A percentile compares a stretch with the other conserved stretches of the same genome.
Conservation (phyloP, 176 grass and related monocot genomes). For the Eragrostis curvula region DNA sequence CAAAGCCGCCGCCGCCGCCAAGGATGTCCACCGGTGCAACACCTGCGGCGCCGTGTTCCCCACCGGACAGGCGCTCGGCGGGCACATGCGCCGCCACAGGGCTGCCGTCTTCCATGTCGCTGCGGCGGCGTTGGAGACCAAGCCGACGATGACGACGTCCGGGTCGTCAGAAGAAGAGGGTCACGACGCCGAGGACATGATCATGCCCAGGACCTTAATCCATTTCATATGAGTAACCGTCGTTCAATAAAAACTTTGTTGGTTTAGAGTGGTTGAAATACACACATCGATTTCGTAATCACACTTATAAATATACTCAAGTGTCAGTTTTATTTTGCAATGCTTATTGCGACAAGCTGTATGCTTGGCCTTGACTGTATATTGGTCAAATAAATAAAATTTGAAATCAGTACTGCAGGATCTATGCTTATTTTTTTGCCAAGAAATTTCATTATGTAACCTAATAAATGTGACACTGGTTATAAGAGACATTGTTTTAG, state of each 20-base stretch:
- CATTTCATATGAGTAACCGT: constrained; percentile 42
- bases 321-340: neutral
- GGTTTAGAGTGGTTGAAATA: neutral
- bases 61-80: constrained; percentile 64
- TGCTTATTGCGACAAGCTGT: neutral
- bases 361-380: neutral
- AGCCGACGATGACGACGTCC: constrained; percentile 12
- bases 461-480: too few relatives aligned
- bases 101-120: neutral
- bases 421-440: too few relatives aligned
- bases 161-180: constrained; percentile 25
- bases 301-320: neutral
- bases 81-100: constrained; percentile 61
- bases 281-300: neutral
- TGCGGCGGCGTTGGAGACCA: neutral
- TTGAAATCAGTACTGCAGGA: neutral
- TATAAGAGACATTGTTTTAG: too few relatives aligned
- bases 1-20: neutral
- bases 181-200: neutral
- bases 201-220: constrained; percentile 20
- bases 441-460: too few relatives aligned
- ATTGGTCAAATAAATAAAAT: neutral
- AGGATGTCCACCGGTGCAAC: constrained; percentile 43
- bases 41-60: constrained; percentile 50
- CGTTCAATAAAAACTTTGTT: neutral